These are phyloP conservation scores for Serpula lacrymans DNA, from an alignment of 768 basidiomycete genomes.

Conservation along the genomic window DNA sequence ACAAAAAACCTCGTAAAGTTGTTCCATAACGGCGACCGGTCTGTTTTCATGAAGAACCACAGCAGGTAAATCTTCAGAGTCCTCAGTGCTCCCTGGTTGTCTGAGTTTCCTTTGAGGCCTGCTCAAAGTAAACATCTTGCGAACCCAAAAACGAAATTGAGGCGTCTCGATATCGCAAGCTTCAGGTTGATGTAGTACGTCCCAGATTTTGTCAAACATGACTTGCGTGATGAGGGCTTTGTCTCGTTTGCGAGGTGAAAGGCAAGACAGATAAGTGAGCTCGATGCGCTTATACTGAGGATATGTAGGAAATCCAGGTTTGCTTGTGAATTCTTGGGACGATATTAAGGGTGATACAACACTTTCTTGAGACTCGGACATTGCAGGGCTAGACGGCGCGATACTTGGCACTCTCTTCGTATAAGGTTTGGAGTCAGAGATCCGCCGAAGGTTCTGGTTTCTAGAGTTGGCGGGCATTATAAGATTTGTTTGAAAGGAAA, in stretches of 20 bases:
- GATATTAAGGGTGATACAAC: slow-evolving; percentile 3
- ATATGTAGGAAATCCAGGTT: slow-evolving; percentile 58
- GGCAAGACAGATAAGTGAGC: slow-evolving; percentile 51
- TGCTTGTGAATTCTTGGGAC: slow-evolving; percentile 9
- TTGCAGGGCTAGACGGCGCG: slow-evolving; percentile 5
- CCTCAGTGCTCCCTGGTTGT: slow-evolving; percentile 15
- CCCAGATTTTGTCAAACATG: slow-evolving; percentile 72
- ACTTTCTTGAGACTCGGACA: slow-evolving; percentile 1
- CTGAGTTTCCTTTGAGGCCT: slow-evolving; percentile 19
- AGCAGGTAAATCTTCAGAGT: slow-evolving; percentile 13
- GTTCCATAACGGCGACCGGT: slow-evolving; percentile 73
- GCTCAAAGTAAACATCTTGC: slow-evolving; percentile 70
- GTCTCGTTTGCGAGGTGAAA: slow-evolving; percentile 54
- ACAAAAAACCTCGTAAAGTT: slow-evolving; percentile 75
- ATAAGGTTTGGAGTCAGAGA: slow-evolving; percentile 18
- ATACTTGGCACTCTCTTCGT: slow-evolving; percentile 11
- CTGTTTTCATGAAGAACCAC: slow-evolving; percentile 69
- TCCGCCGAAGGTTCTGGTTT: not conserved
- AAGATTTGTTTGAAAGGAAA: not conserved
- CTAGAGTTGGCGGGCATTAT: slow-evolving; percentile 2
- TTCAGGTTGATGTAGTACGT: slow-evolving; percentile 55
- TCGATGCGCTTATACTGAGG: slow-evolving; percentile 59
- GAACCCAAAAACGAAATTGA: slow-evolving; percentile 81
- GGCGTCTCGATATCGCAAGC: slow-evolving; percentile 46
- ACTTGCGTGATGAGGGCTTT: slow-evolving; percentile 73